Evolutionary conservation across 352 stramenopile genomes (phyloP).

Genomic region (Thalassiosira ordinaria): DNA sequence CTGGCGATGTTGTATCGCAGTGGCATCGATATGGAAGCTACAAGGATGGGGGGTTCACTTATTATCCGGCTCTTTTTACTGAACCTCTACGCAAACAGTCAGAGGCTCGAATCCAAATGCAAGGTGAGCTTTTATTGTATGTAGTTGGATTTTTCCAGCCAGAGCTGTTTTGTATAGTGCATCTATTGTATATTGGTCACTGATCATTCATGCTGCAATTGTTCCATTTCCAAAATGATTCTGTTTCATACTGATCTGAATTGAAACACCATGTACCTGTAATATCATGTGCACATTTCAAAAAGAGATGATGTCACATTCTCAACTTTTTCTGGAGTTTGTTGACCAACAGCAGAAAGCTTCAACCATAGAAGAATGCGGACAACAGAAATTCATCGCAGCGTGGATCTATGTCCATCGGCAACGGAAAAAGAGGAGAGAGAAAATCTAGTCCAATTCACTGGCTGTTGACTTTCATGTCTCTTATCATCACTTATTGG

Average conservation of each 20-base stretch:
- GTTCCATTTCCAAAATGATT: too few species aligned
- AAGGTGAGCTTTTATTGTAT: too few species aligned
- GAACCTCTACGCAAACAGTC: constrained; percentile 14
- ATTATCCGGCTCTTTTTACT: constrained; percentile 40
- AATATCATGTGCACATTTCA: too few species aligned
- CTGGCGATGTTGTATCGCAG: constrained; percentile 24
- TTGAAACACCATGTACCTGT: too few species aligned
- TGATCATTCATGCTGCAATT: too few species aligned
- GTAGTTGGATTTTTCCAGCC: too few species aligned
- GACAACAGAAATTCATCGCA: constrained; percentile 3
- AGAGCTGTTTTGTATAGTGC: too few species aligned
- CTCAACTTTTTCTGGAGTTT: constrained; percentile 47
- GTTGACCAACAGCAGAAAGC: constrained; percentile 20
- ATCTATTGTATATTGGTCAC: too few species aligned
- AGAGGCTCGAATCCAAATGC: constrained; percentile 22
- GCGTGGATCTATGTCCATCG: neutral
- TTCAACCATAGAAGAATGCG: constrained; percentile 11
- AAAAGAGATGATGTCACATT: constrained; percentile 47
- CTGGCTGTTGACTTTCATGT: too few species aligned
- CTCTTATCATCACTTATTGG: too few species aligned
- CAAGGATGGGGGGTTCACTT: constrained; percentile 26
- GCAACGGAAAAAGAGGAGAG: neutral
- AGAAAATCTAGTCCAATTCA: neutral
- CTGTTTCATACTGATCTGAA: too few species aligned
- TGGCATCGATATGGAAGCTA: constrained; percentile 32